These are phyloP conservation scores for Crithidia brevicula DNA, from an alignment of 208 protist genomes.

Conservation along the genomic window DNA sequence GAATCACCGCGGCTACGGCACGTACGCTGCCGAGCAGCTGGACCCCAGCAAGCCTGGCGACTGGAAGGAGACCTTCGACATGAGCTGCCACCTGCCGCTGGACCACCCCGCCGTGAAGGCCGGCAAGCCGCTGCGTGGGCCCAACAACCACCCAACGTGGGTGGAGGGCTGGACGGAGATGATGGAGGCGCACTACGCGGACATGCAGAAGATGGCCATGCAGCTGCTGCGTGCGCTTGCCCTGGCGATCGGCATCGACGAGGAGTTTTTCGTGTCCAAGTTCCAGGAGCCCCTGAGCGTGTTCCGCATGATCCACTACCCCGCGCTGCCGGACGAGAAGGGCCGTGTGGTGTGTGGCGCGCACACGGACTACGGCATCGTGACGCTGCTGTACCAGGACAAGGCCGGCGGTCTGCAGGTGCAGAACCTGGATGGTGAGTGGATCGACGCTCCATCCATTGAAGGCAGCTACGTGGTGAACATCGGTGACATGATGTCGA, in stretches of 20 bases:
- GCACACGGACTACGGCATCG: constrained; percentile 86
- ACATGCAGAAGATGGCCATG: constrained; percentile 57
- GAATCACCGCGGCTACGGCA: constrained; percentile 71
- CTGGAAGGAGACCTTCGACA: constrained; percentile 81
- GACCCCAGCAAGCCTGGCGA: constrained; percentile 53
- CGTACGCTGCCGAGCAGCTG: constrained; percentile 52
- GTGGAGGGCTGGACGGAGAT: constrained; percentile 57
- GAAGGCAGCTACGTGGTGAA: constrained; percentile 78
- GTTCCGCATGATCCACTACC: constrained; percentile 85
- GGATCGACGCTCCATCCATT: constrained; percentile 67
- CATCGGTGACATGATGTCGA: constrained; percentile 90
- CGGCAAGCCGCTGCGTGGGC: constrained; percentile 65
- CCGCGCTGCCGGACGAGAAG: constrained; percentile 51
- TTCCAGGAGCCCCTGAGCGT: constrained; percentile 70
- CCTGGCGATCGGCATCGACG: constrained; percentile 53
- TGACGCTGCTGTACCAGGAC: constrained; percentile 86
- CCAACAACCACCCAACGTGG: constrained; percentile 61
- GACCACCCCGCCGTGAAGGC: constrained; percentile 67
- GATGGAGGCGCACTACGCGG: constrained; percentile 63
- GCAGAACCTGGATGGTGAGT: constrained; percentile 57
- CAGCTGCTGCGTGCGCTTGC: constrained; percentile 65
- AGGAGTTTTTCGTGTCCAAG: constrained; percentile 62
- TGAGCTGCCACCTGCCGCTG: constrained; percentile 51
- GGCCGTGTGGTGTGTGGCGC: constrained; percentile 57
- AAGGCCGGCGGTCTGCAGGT: constrained; percentile 60